Evolutionary conservation across 2,329 filamentous ascomycete genomes (phyloP).

Genomic region (Waltergamsia citrina): DNA sequence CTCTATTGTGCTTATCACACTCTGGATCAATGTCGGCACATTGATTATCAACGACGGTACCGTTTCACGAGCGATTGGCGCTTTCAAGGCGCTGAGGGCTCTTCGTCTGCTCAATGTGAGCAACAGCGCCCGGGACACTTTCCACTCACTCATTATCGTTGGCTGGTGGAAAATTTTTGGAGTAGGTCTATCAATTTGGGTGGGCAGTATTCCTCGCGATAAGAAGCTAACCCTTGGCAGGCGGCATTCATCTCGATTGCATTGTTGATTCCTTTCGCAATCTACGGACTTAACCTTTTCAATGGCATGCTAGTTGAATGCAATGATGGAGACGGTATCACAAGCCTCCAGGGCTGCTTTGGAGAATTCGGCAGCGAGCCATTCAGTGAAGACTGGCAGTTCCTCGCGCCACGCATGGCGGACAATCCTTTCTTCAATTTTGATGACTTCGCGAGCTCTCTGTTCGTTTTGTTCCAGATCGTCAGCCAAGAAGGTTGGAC

Average conservation of each 20-base stretch:
- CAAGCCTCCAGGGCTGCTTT: slow-evolving; percentile 64
- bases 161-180: slow-evolving; percentile 92
- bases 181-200: slow-evolving; percentile 33
- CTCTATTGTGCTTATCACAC: slow-evolving; percentile 77
- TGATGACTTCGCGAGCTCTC: slow-evolving; percentile 84
- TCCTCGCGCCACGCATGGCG: slow-evolving; percentile 74
- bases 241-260: slow-evolving; percentile 91
- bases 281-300: slow-evolving; percentile 92
- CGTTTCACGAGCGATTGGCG: slow-evolving; percentile 83
- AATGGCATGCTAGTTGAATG: slow-evolving; percentile 70
- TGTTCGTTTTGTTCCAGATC: slow-evolving; percentile 97
- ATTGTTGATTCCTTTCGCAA: slow-evolving; percentile 89
- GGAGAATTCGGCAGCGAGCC: slow-evolving; percentile 73
- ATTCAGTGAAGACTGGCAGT: slow-evolving; percentile 64
- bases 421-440: slow-evolving; percentile 83
- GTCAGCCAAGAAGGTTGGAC: slow-evolving; percentile 98
- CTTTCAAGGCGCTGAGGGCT: slow-evolving; percentile 93
- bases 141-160: slow-evolving; percentile 90
- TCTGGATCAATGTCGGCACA: slow-evolving; percentile 91
- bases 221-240: slow-evolving; percentile 13
- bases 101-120: slow-evolving; percentile 89
- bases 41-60: slow-evolving; percentile 73
- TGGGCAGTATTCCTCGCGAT: background rate
- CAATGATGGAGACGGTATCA: slow-evolving; percentile 52
- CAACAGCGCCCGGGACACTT: slow-evolving; percentile 89